These are phyloP conservation scores for Puccinia polysora DNA, from an alignment of 1,284 basidiomycete genomes.

Conservation along the genomic window DNA sequence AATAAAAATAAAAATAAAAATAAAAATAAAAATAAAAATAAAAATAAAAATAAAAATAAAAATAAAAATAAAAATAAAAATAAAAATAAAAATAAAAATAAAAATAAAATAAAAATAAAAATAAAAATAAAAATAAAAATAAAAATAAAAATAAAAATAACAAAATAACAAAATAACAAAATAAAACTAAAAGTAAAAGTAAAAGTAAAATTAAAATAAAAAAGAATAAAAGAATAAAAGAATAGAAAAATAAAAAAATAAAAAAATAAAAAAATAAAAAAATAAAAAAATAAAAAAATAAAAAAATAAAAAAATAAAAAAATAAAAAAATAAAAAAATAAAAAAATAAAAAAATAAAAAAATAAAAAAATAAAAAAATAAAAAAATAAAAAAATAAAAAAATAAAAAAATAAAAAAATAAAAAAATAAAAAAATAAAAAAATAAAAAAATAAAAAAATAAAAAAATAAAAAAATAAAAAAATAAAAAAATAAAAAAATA, in stretches of 20 bases:
- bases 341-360: neutral
- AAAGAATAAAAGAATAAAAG: neutral
- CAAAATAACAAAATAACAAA: no score
- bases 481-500: neutral
- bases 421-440: slow-evolving; percentile 2
- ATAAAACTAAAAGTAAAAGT: neutral
- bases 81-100: neutral
- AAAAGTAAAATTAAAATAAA: neutral
- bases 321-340: neutral
- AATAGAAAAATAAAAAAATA: neutral
- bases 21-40: neutral
- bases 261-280: neutral
- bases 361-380: neutral
- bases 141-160: slow-evolving; percentile 2
- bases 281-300: neutral
- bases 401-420: neutral
- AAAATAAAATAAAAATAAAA: slow-evolving; percentile 1
- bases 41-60: neutral
- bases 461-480: neutral
- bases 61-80: neutral
- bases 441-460: neutral
- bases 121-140: slow-evolving; percentile 1
- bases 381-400: neutral
- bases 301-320: neutral
- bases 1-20: neutral